Percentiles rank a stretch among this genome's conserved stretches.
These are phyloP conservation scores for Diospyros lotus DNA, from an alignment of 148 eudicot genomes.

Conservation along the genomic window DNA sequence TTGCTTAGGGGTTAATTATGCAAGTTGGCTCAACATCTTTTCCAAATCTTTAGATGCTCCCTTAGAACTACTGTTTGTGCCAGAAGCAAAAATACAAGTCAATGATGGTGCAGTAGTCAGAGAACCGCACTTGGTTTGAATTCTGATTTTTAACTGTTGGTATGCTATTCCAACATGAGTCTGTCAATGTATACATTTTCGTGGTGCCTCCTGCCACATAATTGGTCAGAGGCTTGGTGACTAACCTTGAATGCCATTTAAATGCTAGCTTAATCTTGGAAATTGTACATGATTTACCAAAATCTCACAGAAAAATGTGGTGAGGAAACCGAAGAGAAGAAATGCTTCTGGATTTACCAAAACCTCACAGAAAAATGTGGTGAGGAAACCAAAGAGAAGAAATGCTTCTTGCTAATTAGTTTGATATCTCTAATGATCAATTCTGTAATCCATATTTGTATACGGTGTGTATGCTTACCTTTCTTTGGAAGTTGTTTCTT, in stretches of 20 bases:
- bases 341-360: background rate
- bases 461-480: background rate
- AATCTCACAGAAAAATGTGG: conserved; percentile 6
- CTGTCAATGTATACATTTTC: background rate
- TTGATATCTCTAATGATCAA: background rate
- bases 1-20: no score
- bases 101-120: background rate
- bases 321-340: no score
- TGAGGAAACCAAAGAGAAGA: background rate
- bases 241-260: background rate
- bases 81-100: background rate
- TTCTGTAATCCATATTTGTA: background rate
- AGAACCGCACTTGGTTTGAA: background rate
- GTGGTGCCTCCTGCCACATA: background rate
- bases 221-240: background rate
- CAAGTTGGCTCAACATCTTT: no score
- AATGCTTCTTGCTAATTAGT: background rate
- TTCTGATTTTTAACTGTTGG: background rate
- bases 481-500: background rate
- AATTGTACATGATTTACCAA: background rate
- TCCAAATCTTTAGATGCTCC: background rate
- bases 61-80: background rate
- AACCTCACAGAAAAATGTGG: conserved; percentile 5
- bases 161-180: background rate
- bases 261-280: background rate